phyloP scores from a whole-genome alignment of 306 rosid genomes.

The Lupinus albus region DNA sequence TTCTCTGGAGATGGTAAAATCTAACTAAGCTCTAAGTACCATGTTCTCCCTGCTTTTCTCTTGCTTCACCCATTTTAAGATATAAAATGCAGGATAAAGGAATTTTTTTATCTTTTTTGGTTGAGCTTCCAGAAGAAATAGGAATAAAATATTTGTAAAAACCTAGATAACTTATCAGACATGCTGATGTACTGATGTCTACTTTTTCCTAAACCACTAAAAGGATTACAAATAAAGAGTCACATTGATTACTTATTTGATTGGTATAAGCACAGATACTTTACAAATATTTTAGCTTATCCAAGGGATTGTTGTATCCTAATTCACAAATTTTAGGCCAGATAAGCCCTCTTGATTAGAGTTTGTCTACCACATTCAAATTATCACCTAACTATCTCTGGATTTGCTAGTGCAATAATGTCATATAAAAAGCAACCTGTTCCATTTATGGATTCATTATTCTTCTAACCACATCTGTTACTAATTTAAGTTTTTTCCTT shows the following conservation, averaged over 20 bases:
- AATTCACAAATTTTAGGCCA: not conserved
- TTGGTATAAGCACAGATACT: not conserved
- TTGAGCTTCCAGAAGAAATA: not conserved
- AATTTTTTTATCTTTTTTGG: not conserved
- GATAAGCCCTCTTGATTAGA: not conserved
- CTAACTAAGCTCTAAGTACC: slow-evolving; percentile 2
- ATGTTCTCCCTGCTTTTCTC: not conserved
- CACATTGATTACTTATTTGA: not conserved
- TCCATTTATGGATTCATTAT: slow-evolving; percentile 22
- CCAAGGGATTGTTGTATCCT: not conserved
- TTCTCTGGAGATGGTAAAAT: not conserved
- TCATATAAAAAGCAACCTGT: slow-evolving; percentile 6
- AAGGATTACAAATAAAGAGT: not conserved
- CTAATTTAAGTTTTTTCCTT: slow-evolving; percentile 6
- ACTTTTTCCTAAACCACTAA: not conserved
- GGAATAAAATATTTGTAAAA: not conserved
- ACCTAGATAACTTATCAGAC: not conserved
- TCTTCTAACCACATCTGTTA: not conserved
- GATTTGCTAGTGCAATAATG: not conserved
- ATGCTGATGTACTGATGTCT: not conserved
- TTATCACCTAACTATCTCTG: slow-evolving; percentile 8
- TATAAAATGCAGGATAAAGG: not conserved
- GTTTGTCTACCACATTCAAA: not conserved
- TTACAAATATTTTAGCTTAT: not conserved
- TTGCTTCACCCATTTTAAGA: not conserved